These are phyloP conservation scores for Leucoagaricus sp. DNA, from an alignment of 1,284 basidiomycete species.

Conservation along the genomic window DNA sequence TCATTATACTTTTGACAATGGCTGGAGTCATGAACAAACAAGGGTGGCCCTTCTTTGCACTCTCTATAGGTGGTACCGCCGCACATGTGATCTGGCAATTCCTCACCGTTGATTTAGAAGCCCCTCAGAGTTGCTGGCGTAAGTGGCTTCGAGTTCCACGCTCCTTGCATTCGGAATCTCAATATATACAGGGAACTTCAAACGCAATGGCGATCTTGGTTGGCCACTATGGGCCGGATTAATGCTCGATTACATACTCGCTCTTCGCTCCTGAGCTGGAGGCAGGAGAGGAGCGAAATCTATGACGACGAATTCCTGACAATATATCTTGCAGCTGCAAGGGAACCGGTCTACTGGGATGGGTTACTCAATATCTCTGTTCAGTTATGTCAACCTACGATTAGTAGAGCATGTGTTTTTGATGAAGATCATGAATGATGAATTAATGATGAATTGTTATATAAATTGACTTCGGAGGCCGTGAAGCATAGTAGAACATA, in stretches of 20 bases:
- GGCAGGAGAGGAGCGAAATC: no score
- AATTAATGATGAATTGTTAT: no score
- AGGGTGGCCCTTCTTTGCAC: slow-evolving; percentile 50
- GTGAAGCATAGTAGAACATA: no score
- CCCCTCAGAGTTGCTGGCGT: slow-evolving; percentile 58
- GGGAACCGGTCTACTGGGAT: no score
- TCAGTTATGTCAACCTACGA: neutral
- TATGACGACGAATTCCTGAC: no score
- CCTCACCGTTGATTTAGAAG: slow-evolving; percentile 50
- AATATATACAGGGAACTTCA: slow-evolving; percentile 42
- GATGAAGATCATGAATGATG: no score
- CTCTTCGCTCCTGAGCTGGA: neutral
- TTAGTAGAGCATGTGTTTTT: no score
- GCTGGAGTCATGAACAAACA: slow-evolving; percentile 53
- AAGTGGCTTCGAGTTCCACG: slow-evolving; percentile 21
- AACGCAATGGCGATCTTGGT: slow-evolving; percentile 49
- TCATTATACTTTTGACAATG: slow-evolving; percentile 48
- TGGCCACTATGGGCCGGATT: slow-evolving; percentile 52
- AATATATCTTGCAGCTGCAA: neutral
- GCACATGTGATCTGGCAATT: slow-evolving; percentile 60
- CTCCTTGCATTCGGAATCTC: no score
- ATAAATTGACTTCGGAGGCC: no score
- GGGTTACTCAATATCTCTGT: no score
- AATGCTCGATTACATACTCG: slow-evolving; percentile 40
- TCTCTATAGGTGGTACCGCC: slow-evolving; percentile 52